A percentile compares a stretch with the other conserved stretches of the same genome.
Conservation (phyloP, 1,139 yeast genomes). For the Pichia norvegensis region DNA sequence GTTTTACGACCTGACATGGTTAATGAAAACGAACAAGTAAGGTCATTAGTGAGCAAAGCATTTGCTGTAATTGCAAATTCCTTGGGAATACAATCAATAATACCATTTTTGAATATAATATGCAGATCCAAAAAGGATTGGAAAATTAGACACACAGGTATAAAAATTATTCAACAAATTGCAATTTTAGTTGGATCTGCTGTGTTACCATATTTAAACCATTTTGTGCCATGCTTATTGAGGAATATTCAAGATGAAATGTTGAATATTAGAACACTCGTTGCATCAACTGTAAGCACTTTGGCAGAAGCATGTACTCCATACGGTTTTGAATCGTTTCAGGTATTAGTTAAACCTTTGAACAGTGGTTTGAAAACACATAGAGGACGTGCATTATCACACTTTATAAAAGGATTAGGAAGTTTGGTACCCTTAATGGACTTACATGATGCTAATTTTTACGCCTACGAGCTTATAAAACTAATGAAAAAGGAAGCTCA, state of each 20-base stretch:
- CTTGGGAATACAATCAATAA: slow-evolving; percentile 58
- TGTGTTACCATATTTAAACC: slow-evolving; percentile 64
- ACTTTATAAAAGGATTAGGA: slow-evolving; percentile 74
- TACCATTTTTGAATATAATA: slow-evolving; percentile 81
- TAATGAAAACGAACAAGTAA: slow-evolving; percentile 70
- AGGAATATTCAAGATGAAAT: slow-evolving; percentile 67
- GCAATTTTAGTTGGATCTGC: slow-evolving; percentile 66
- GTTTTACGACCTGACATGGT: slow-evolving; percentile 78
- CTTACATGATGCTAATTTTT: slow-evolving; percentile 71
- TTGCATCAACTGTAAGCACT: slow-evolving; percentile 67
- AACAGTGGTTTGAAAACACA: slow-evolving; percentile 77
- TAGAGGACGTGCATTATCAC: slow-evolving; percentile 71
- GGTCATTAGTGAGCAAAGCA: slow-evolving; percentile 71
- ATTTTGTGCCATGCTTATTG: slow-evolving; percentile 53
- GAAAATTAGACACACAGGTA: slow-evolving; percentile 86
- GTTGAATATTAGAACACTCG: slow-evolving; percentile 53
- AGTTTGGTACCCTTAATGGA: slow-evolving; percentile 80
- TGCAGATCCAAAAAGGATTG: slow-evolving; percentile 72
- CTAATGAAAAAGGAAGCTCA: slow-evolving; percentile 65
- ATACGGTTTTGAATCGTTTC: slow-evolving; percentile 86
- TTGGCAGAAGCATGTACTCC: slow-evolving; percentile 86
- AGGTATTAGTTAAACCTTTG: slow-evolving; percentile 58
- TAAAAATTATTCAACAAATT: slow-evolving; percentile 68
- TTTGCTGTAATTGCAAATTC: slow-evolving; percentile 83
- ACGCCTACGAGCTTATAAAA: slow-evolving; percentile 64